These are phyloP conservation scores for Leishmania turanica DNA, from an alignment of 208 protist genomes.

Conservation along the genomic window DNA sequence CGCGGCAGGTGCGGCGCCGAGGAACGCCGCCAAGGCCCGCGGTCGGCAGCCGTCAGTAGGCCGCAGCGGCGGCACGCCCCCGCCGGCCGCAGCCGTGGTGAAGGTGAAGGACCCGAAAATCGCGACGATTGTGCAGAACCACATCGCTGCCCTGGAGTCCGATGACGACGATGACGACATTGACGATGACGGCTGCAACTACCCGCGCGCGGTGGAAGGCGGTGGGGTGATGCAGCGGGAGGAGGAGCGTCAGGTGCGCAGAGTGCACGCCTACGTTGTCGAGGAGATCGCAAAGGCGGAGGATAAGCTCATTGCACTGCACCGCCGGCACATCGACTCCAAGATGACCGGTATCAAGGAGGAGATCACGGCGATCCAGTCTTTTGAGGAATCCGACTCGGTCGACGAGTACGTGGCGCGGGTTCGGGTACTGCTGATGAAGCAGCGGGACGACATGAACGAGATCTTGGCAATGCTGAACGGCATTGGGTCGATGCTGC, in stretches of 20 bases:
- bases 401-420: constrained; percentile 91
- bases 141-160: constrained; percentile 75
- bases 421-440: constrained; percentile 62
- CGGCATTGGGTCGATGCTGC: constrained; percentile 79
- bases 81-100: constrained; percentile 22
- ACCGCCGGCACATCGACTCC: constrained; percentile 93
- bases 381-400: constrained; percentile 90
- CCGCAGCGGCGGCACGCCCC: constrained; percentile 21
- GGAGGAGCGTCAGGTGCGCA: constrained; percentile 86
- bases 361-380: constrained; percentile 91
- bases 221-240: constrained; percentile 38
- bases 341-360: constrained; percentile 95
- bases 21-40: constrained; percentile 19
- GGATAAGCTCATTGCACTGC: constrained; percentile 92
- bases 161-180: constrained; percentile 63
- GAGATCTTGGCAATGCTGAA: constrained; percentile 77
- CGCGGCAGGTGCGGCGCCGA: not conserved
- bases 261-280: constrained; percentile 91
- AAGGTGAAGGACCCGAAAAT: constrained; percentile 88
- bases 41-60: constrained; percentile 15
- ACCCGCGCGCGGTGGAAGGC: not conserved
- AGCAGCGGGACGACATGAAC: constrained; percentile 80
- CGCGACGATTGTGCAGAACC: constrained; percentile 85
- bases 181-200: constrained; percentile 38
- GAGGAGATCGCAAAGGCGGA: constrained; percentile 94